phyloP scores from a whole-genome alignment of 257 asterid species.

The Nemophila menziesii region DNA sequence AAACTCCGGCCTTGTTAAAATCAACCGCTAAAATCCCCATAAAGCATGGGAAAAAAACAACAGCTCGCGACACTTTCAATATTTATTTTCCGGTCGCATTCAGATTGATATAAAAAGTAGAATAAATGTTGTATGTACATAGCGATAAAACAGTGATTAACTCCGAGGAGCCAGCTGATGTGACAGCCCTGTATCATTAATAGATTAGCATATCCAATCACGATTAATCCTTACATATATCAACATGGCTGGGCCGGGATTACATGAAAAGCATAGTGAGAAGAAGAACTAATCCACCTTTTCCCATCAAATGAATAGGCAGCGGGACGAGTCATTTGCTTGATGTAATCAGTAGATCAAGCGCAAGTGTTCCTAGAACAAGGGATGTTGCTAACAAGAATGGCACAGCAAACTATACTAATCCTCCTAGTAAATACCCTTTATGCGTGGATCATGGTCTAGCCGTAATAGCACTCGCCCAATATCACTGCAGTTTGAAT shows the following conservation, averaged over 20 bases:
- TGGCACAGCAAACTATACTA: conserved; percentile 93
- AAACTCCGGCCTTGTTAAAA: conserved; percentile 69
- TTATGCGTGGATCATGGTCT: conserved; percentile 89
- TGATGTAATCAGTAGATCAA: conserved; percentile 77
- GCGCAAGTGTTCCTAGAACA: conserved; percentile 86
- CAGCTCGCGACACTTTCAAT: conserved; percentile 51
- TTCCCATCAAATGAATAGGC: conserved; percentile 83
- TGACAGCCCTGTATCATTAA: too few relatives aligned
- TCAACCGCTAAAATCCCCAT: conserved; percentile 80
- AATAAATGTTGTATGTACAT: conserved; percentile 80
- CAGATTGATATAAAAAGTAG: conserved; percentile 73
- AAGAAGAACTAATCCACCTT: conserved; percentile 93
- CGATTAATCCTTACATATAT: too few relatives aligned
- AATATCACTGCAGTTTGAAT: conserved; percentile 45
- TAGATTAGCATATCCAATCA: neutral
- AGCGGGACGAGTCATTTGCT: conserved; percentile 83
- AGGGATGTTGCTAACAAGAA: conserved; percentile 82
- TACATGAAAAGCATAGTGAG: too few relatives aligned
- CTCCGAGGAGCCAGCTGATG: too few relatives aligned
- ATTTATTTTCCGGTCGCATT: conserved; percentile 67
- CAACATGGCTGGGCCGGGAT: too few relatives aligned
- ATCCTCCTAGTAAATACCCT: conserved; percentile 77
- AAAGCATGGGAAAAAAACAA: conserved; percentile 59
- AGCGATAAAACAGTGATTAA: too few relatives aligned
- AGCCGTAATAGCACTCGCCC: conserved; percentile 93